phyloP scores from a whole-genome alignment of 1,284 basidiomycete genomes.

The Cystobasidium pallidum region DNA sequence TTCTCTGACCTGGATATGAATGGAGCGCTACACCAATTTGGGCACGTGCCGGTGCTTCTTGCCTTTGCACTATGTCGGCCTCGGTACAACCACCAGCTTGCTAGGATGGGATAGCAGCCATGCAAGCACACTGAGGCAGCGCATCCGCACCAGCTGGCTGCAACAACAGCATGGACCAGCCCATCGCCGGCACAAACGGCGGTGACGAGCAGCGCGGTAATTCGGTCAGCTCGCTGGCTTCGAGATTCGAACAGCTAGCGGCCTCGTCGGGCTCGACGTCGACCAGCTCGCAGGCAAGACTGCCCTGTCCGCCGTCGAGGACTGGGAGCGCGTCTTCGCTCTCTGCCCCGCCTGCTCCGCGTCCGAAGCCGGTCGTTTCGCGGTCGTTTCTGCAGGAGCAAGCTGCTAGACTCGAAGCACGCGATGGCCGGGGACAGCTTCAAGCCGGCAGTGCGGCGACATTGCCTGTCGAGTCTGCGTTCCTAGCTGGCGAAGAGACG shows the following conservation, averaged over 20 bases:
- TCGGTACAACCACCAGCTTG: background rate
- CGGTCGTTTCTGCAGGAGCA: constrained; percentile 19
- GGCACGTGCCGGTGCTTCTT: background rate
- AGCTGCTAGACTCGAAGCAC: background rate
- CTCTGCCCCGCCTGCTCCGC: constrained; percentile 6
- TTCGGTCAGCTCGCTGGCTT: constrained; percentile 25
- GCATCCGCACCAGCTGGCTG: background rate
- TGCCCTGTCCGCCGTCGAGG: background rate
- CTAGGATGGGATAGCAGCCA: background rate
- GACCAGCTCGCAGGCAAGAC: background rate
- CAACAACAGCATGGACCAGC: background rate
- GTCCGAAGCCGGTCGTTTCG: constrained; percentile 6
- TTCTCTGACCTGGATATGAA: too few relatives aligned
- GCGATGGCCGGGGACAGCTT: background rate
- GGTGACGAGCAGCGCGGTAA: background rate
- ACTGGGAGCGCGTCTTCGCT: background rate
- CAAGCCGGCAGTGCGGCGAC: background rate
- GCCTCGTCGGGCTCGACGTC: background rate
- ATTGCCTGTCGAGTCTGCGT: background rate
- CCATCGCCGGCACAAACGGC: background rate
- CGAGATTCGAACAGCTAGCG: constrained; percentile 19
- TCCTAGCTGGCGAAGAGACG: background rate
- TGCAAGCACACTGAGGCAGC: background rate
- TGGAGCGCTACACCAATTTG: too few relatives aligned
- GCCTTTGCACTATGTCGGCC: background rate